Conservation (phyloP, 2,329 filamentous ascomycete genomes). For the Botrytis byssoidea region DNA sequence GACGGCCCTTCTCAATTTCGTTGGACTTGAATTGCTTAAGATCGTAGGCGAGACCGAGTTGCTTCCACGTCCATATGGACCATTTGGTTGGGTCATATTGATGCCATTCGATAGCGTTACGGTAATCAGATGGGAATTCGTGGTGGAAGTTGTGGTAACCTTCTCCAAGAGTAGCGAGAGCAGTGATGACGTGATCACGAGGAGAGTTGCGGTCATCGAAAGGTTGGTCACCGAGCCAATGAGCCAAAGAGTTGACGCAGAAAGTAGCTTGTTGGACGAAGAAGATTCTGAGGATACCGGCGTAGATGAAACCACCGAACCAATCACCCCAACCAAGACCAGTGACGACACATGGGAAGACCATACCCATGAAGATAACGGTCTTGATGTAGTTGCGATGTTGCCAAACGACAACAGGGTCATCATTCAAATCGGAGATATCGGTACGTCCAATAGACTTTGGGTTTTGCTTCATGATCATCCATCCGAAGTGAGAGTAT, state of each 20-base stretch:
- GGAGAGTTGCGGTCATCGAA: constrained; percentile 92
- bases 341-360: constrained; percentile 72
- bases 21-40: constrained; percentile 89
- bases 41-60: constrained; percentile 78
- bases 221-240: constrained; percentile 89
- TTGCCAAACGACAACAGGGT: constrained; percentile 82
- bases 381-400: constrained; percentile 83
- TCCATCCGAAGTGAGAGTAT: constrained; percentile 86
- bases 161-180: constrained; percentile 80
- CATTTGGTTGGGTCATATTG: constrained; percentile 94
- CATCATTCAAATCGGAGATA: constrained; percentile 84
- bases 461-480: constrained; percentile 91
- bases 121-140: constrained; percentile 91
- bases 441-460: constrained; percentile 86
- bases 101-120: constrained; percentile 86
- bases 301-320: constrained; percentile 80
- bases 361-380: constrained; percentile 72
- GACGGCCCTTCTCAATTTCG: constrained; percentile 87
- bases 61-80: constrained; percentile 82
- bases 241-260: constrained; percentile 87
- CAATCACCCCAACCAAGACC: constrained; percentile 81
- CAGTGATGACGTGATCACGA: constrained; percentile 83
- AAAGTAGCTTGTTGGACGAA: constrained; percentile 91
- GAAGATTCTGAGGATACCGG: constrained; percentile 81
- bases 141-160: constrained; percentile 97